Evolutionary conservation across 768 basidiomycete genomes (phyloP).

Genomic region (Mycena galericulata): DNA sequence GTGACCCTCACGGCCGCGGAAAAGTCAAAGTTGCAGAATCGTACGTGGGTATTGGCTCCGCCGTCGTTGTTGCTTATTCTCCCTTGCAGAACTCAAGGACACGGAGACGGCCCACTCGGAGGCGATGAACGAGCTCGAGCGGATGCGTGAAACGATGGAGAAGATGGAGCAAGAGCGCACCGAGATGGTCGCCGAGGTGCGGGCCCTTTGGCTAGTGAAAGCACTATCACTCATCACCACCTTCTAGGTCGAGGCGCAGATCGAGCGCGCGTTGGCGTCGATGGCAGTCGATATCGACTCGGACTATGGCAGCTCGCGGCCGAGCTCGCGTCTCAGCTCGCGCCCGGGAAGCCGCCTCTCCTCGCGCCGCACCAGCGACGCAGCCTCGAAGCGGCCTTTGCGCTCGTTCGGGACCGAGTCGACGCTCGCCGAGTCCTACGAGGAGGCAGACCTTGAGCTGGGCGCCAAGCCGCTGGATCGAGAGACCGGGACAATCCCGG

Average conservation of each 20-base stretch:
- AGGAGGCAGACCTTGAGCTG: slow-evolving; percentile 53
- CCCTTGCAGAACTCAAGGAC: slow-evolving; percentile 74
- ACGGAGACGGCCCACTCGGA: slow-evolving; percentile 87
- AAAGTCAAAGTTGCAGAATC: slow-evolving; percentile 80
- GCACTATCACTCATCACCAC: neutral
- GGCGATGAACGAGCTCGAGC: slow-evolving; percentile 83
- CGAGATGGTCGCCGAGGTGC: slow-evolving; percentile 85
- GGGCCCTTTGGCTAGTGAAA: neutral
- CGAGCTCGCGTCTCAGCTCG: slow-evolving; percentile 68
- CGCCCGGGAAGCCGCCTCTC: slow-evolving; percentile 78
- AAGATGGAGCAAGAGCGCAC: slow-evolving; percentile 89
- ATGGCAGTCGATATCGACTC: slow-evolving; percentile 88
- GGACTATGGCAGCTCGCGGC: slow-evolving; percentile 78
- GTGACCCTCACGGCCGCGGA: slow-evolving; percentile 83
- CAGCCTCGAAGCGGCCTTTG: slow-evolving; percentile 60
- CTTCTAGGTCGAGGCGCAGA: slow-evolving; percentile 80
- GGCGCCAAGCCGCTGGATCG: slow-evolving; percentile 52
- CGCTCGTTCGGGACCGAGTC: slow-evolving; percentile 85
- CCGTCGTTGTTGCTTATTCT: slow-evolving; percentile 5
- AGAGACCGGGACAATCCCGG: slow-evolving; percentile 66
- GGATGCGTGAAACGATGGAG: slow-evolving; percentile 89
- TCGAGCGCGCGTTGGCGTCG: slow-evolving; percentile 85
- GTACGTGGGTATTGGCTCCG: slow-evolving; percentile 58
- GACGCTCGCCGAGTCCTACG: slow-evolving; percentile 79
- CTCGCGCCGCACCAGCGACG: slow-evolving; percentile 73